Conservation (phyloP, 441 rosid genomes). For the Adansonia rubrostipa region DNA sequence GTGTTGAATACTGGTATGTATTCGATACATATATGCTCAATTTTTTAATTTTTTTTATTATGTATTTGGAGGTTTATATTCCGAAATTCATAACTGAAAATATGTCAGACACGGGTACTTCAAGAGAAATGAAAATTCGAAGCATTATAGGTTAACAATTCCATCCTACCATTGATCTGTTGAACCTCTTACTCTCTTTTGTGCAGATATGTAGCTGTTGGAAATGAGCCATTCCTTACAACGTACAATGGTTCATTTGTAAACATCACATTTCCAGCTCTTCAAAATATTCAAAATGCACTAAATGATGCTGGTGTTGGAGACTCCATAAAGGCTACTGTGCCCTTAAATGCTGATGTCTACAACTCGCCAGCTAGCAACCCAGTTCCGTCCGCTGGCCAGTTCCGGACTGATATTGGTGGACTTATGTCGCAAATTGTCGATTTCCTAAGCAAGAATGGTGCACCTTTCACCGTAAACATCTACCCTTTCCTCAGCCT, state of each 20-base stretch:
- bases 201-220: constrained; percentile 84
- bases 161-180: too few relatives aligned
- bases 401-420: constrained; percentile 71
- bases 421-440: constrained; percentile 72
- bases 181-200: too few relatives aligned
- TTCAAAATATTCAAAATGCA: constrained; percentile 90
- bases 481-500: constrained; percentile 95
- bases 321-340: constrained; percentile 81
- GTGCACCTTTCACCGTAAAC: constrained; percentile 88
- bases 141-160: too few relatives aligned
- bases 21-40: too few relatives aligned
- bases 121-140: too few relatives aligned
- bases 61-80: too few relatives aligned
- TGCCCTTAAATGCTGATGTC: constrained; percentile 89
- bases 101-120: too few relatives aligned
- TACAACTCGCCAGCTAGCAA: constrained; percentile 69
- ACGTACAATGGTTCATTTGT: constrained; percentile 74
- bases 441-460: constrained; percentile 65
- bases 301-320: constrained; percentile 80
- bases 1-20: too few relatives aligned
- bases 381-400: constrained; percentile 81
- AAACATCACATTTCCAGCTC: constrained; percentile 83
- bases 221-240: constrained; percentile 86
- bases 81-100: too few relatives aligned
- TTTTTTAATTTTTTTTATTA: too few relatives aligned